Base-by-base conservation (phyloP, 73 alveolate species). In the Tetrahymena borealis region DNA sequence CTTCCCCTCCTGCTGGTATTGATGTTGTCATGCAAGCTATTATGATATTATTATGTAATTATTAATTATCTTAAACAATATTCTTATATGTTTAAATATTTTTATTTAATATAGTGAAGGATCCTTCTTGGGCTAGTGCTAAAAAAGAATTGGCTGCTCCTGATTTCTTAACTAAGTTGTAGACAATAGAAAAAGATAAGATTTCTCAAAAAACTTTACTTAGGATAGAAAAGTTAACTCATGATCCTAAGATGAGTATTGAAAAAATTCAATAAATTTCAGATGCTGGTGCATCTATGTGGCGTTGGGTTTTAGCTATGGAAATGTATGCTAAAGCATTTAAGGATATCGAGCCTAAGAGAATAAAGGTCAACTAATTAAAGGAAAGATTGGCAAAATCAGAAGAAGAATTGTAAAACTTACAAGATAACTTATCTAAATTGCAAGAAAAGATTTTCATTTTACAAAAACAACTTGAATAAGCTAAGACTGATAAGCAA, bases 281-380 rank as follows among this genome's bases (percentile, higher is more conserved):
- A 7, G 93, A 41, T 79, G 99, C 99, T 9, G 98, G 98, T 37
- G 98, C 98, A 77, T 97, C 99, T 41, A 78, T 97, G 40, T 97
- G 99, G 96, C 91, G 95, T 91, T 98, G 99, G 99, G 99, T 98
- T 39, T 96, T 97, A 38, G 98, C 99, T 36, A 92, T 98, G 92
- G 99, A 98, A 95, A 97, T 97, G 95, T 98, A 98, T 85, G 99
- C 99, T 9, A 98, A 98, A 95, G 98, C 98, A 90, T 97, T 97
- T 41, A 96, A 98, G 40, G 99, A 98, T 94, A 99, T 98, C 91
- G 99, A 97, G 77, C 99, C 99, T 7, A 98, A 98, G 97, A 95
- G 99, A 96, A 92, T 96, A 24, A 95, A 95, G 33, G 97, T 97
- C 2, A 95, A 95, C 40, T 94, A 91, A 94, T 96, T 97, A 96